Evolutionary conservation across 2,329 filamentous ascomycete genomes (phyloP).

Genomic region (Aspergillus neoniger): DNA sequence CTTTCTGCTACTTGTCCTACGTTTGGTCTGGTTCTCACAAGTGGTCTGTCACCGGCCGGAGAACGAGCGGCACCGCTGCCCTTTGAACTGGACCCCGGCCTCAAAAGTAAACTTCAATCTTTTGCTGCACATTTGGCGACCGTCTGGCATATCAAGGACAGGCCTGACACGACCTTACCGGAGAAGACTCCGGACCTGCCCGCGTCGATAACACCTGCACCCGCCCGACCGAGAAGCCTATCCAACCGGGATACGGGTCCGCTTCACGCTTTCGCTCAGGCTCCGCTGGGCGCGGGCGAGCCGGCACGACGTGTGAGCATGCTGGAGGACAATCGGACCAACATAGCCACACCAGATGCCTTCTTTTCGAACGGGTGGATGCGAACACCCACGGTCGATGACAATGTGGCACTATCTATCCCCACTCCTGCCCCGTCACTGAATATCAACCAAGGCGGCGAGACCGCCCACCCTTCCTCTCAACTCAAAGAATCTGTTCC

Average conservation of each 20-base stretch:
- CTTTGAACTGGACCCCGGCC: slow-evolving; percentile 28
- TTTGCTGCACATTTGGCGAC: slow-evolving; percentile 33
- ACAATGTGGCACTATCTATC: slow-evolving; percentile 27
- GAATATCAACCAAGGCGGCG: slow-evolving; percentile 23
- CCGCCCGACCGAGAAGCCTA: slow-evolving; percentile 11
- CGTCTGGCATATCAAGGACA: slow-evolving; percentile 29
- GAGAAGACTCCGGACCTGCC: neutral
- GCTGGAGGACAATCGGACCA: slow-evolving; percentile 14
- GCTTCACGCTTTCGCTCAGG: slow-evolving; percentile 6
- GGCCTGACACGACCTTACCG: neutral
- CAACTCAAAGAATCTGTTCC: slow-evolving; percentile 20
- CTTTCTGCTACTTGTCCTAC: slow-evolving; percentile 44
- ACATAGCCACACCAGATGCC: slow-evolving; percentile 20
- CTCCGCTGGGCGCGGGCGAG: neutral
- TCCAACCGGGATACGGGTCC: slow-evolving; percentile 2
- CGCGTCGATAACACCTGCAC: neutral
- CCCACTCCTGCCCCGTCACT: slow-evolving; percentile 33
- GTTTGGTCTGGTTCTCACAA: slow-evolving; percentile 43
- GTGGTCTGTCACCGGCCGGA: slow-evolving; percentile 29
- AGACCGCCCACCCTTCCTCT: slow-evolving; percentile 22
- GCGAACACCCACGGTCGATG: slow-evolving; percentile 29
- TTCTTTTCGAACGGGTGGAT: slow-evolving; percentile 34
- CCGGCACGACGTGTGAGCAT: slow-evolving; percentile 5
- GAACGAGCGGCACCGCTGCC: slow-evolving; percentile 7
- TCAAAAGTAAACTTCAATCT: slow-evolving; percentile 31